Percentiles rank a stretch among this genome's conserved stretches.
These are phyloP conservation scores for Suillus cothurnatus DNA, from an alignment of 768 basidiomycete species.

Conservation along the genomic window DNA sequence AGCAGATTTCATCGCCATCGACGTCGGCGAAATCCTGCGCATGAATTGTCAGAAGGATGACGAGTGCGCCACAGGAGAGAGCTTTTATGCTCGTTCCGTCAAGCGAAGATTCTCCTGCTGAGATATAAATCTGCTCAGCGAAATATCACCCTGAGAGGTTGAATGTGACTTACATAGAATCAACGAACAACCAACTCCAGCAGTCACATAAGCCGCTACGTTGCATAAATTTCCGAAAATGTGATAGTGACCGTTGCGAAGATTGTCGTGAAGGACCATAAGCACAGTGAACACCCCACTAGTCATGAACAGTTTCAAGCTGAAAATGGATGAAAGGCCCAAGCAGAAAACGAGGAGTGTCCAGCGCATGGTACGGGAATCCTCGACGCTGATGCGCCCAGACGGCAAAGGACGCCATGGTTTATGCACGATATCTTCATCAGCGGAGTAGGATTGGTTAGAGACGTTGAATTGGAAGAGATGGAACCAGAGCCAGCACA, in stretches of 20 bases:
- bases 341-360: background rate
- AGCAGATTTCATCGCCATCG: conserved; percentile 35
- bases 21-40: conserved; percentile 38
- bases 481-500: conserved; percentile 36
- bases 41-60: conserved; percentile 40
- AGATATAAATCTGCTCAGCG: background rate
- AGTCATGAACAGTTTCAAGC: background rate
- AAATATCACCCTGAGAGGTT: conserved; percentile 10
- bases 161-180: background rate
- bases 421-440: conserved; percentile 38
- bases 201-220: background rate
- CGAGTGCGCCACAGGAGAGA: conserved; percentile 27
- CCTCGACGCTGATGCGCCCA: conserved; percentile 27
- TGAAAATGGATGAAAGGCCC: background rate
- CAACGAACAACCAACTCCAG: background rate
- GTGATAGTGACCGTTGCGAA: background rate
- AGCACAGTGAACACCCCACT: background rate
- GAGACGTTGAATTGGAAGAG: conserved; percentile 36
- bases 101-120: background rate
- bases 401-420: conserved; percentile 42
- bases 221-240: background rate
- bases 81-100: conserved; percentile 11
- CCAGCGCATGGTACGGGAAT: background rate
- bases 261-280: background rate
- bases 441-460: conserved; percentile 28